These are phyloP conservation scores for Eimeria praecox DNA, from an alignment of 169 alveolate genomes.

Conservation along the genomic window DNA sequence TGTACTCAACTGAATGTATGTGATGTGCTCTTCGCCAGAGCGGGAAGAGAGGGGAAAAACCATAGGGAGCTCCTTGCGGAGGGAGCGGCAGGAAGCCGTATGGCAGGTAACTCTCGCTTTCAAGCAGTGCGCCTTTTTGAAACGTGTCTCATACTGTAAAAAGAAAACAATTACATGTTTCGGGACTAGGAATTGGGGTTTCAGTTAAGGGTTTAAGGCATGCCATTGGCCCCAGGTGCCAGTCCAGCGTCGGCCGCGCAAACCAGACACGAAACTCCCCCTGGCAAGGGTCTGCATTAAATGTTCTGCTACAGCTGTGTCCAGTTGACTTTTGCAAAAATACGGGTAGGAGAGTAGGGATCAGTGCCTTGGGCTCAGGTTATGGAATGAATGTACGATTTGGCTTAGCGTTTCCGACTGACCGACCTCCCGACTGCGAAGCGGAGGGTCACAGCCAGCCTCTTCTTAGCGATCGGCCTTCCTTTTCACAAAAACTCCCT, in stretches of 20 bases:
- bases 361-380: background rate
- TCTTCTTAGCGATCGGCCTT: background rate
- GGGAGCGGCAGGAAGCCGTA: too few relatives aligned
- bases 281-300: background rate
- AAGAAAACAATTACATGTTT: background rate
- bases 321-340: background rate
- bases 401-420: background rate
- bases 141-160: background rate
- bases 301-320: background rate
- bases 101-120: background rate
- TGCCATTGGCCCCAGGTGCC: slow-evolving; percentile 19
- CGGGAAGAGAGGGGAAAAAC: background rate
- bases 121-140: background rate
- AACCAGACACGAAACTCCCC: background rate
- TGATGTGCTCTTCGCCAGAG: background rate
- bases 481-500: background rate
- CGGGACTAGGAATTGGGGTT: background rate
- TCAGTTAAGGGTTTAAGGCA: background rate
- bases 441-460: slow-evolving; percentile 33
- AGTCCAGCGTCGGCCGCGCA: slow-evolving; percentile 56
- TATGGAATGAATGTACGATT: background rate
- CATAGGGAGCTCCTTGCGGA: too few relatives aligned
- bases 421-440: slow-evolving; percentile 23
- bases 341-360: background rate
- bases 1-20: background rate